phyloP scores from a whole-genome alignment of 768 basidiomycete species.

The Pulveroboletus frians region DNA sequence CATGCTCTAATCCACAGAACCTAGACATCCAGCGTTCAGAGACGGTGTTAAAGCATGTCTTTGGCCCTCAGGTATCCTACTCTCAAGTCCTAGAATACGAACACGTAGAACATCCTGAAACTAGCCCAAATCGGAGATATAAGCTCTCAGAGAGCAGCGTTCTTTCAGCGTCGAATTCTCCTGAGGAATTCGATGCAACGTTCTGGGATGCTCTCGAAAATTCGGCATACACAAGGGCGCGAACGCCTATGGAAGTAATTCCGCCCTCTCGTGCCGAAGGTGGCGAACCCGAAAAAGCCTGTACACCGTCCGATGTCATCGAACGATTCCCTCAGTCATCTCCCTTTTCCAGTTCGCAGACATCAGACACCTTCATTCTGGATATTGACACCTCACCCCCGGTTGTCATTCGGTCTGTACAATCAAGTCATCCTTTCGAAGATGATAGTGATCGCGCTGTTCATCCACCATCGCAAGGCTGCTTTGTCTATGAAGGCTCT shows the following conservation, averaged over 20 bases:
- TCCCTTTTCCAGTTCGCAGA: constrained; percentile 17
- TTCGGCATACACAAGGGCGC: constrained; percentile 3
- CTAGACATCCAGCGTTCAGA: not conserved
- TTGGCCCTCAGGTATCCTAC: not conserved
- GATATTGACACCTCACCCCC: constrained; percentile 23
- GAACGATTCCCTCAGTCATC: constrained; percentile 20
- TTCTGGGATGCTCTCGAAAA: not conserved
- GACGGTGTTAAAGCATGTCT: not conserved
- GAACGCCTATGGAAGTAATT: not conserved
- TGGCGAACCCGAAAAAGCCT: not conserved
- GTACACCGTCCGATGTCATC: not conserved
- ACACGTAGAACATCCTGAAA: not conserved
- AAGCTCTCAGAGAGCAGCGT: not conserved
- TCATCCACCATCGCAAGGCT: not conserved
- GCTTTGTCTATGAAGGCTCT: not conserved
- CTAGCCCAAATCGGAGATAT: not conserved
- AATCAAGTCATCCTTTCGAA: not conserved
- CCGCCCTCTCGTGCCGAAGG: not conserved
- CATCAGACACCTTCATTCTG: constrained; percentile 15
- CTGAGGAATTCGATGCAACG: not conserved
- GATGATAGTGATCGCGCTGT: not conserved
- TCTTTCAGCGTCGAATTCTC: not conserved
- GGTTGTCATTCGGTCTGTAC: not conserved
- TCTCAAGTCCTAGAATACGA: not conserved
- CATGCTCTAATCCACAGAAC: constrained; percentile 9